Evolutionary conservation across 495 filamentous ascomycete genomes (phyloP).

Genomic region (Podospora conica): DNA sequence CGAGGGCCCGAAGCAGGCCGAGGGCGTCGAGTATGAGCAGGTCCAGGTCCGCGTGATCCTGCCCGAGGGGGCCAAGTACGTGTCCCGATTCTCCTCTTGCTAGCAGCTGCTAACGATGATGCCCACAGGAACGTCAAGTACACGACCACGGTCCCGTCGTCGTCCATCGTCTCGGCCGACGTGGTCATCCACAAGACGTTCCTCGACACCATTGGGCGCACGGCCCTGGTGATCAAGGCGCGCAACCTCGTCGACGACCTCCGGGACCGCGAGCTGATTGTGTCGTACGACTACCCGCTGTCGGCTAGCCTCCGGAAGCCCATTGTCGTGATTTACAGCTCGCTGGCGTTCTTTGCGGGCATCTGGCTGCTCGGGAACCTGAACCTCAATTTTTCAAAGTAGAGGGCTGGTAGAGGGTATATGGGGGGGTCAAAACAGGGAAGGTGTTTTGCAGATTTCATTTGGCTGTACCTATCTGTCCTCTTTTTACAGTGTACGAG

Average conservation of each 20-base stretch:
- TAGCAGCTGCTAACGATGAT: background rate
- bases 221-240: slow-evolving; percentile 72
- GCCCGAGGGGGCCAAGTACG: slow-evolving; percentile 86
- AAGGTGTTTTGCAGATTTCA: slow-evolving; percentile 3
- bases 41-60: slow-evolving; percentile 75
- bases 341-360: slow-evolving; percentile 66
- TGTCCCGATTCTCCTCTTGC: slow-evolving; percentile 11
- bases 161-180: slow-evolving; percentile 52
- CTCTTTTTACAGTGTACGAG: background rate
- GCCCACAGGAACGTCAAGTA: slow-evolving; percentile 59
- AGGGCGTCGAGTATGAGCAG: slow-evolving; percentile 80
- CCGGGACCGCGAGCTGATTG: slow-evolving; percentile 70
- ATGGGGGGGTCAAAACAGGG: background rate
- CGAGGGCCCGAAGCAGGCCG: slow-evolving; percentile 77
- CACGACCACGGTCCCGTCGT: slow-evolving; percentile 53
- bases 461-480: background rate
- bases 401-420: background rate
- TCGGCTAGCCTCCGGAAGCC: slow-evolving; percentile 78
- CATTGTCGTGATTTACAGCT: slow-evolving; percentile 68
- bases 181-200: slow-evolving; percentile 59
- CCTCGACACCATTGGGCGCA: slow-evolving; percentile 89
- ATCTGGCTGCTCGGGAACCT: slow-evolving; percentile 72
- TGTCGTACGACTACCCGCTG: slow-evolving; percentile 82
- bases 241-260: slow-evolving; percentile 84
- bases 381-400: slow-evolving; percentile 47